Conservation (phyloP, 75 land plant species). For the Picea sitchensis region DNA sequence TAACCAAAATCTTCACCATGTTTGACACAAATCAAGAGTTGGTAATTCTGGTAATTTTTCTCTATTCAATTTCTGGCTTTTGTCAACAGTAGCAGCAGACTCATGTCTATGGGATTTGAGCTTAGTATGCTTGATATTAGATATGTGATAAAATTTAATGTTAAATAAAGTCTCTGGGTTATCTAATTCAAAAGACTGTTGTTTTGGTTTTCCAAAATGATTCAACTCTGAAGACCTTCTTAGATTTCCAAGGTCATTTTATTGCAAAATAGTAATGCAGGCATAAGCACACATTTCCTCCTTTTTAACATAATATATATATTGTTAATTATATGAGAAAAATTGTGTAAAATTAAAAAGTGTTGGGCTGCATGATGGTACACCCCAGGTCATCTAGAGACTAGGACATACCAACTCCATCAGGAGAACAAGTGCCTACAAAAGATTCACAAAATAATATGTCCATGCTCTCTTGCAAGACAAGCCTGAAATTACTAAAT, state of each 20-base stretch:
- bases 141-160: not conserved
- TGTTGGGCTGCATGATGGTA: too few species aligned
- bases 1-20: not conserved
- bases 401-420: too few species aligned
- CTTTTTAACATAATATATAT: too few species aligned
- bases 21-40: not conserved
- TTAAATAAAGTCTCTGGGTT: not conserved
- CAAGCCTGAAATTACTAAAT: too few species aligned
- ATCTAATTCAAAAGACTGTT: not conserved
- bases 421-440: too few species aligned
- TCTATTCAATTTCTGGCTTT: not conserved
- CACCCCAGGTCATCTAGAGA: too few species aligned
- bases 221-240: not conserved
- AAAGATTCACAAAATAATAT: too few species aligned
- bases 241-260: not conserved
- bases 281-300: too few species aligned
- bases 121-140: not conserved
- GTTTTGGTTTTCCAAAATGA: not conserved
- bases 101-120: not conserved
- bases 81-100: not conserved
- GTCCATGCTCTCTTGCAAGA: too few species aligned
- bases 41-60: not conserved
- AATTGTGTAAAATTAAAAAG: too few species aligned
- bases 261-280: not conserved
- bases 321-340: too few species aligned